phyloP scores from a whole-genome alignment of 148 eudicot genomes.

The Oxyria digyna region DNA sequence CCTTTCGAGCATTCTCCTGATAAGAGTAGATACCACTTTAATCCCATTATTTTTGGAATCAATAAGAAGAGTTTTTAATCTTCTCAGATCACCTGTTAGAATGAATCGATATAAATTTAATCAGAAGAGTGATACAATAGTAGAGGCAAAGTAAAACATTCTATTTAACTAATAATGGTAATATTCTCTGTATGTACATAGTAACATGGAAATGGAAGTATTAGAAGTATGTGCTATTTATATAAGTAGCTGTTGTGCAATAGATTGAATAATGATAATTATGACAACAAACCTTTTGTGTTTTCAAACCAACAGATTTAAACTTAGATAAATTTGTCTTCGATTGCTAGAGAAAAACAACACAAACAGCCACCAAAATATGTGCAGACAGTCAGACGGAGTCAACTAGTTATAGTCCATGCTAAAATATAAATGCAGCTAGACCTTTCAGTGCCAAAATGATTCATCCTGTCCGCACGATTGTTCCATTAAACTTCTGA shows the following conservation, averaged over 20 bases:
- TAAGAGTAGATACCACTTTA: slow-evolving; percentile 35
- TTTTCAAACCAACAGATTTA: not conserved
- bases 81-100: slow-evolving; percentile 48
- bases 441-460: not conserved
- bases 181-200: not conserved
- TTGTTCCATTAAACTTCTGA: not conserved
- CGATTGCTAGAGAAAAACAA: not conserved
- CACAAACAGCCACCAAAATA: not conserved
- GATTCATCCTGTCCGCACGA: not conserved
- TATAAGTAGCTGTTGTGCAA: not conserved
- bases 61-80: slow-evolving; percentile 38
- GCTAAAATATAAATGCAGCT: not conserved
- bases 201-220: not conserved
- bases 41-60: slow-evolving; percentile 44
- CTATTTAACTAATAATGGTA: not conserved
- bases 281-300: not conserved
- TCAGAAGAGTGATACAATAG: not conserved
- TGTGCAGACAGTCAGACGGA: not conserved
- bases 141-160: not conserved
- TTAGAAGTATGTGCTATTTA: not conserved
- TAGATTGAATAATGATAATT: not conserved
- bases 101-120: not conserved
- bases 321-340: not conserved
- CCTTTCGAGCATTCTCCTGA: slow-evolving; percentile 58
- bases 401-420: not conserved